A percentile compares a stretch with the other conserved stretches of the same genome.
Conservation (phyloP, 208 protist species). For the Wallacemonas rigidus region DNA sequence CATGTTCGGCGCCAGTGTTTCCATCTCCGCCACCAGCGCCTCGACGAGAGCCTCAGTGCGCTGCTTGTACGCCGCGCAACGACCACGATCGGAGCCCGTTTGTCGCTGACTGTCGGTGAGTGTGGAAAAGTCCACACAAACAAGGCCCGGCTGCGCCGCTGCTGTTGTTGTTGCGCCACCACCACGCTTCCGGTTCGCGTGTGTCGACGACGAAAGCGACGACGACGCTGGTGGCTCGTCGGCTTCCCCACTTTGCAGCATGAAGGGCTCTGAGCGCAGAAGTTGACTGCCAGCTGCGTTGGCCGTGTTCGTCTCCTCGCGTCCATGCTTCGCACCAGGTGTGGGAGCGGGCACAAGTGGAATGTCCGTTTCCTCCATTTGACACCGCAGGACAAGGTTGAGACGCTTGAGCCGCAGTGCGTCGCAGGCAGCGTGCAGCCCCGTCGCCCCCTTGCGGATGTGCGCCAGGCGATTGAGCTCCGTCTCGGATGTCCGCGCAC, state of each 20-base stretch:
- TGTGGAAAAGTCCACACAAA: slow-evolving; percentile 76
- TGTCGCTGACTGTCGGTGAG: slow-evolving; percentile 58
- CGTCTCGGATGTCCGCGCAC: slow-evolving; percentile 48
- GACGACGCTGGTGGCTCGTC: not conserved
- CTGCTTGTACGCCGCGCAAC: slow-evolving; percentile 65
- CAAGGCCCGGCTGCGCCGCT: slow-evolving; percentile 2
- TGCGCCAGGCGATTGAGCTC: slow-evolving; percentile 61
- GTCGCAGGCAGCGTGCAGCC: slow-evolving; percentile 79
- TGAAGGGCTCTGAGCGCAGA: slow-evolving; percentile 67
- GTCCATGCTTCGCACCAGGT: slow-evolving; percentile 47
- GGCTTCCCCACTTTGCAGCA: slow-evolving; percentile 24
- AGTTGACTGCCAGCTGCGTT: slow-evolving; percentile 15
- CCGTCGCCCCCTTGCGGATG: slow-evolving; percentile 64
- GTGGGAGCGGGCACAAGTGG: slow-evolving; percentile 38
- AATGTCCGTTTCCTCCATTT: slow-evolving; percentile 87
- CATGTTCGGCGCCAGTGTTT: slow-evolving; percentile 82
- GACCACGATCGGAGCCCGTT: slow-evolving; percentile 39
- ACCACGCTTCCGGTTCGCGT: slow-evolving; percentile 5
- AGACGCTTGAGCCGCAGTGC: slow-evolving; percentile 76
- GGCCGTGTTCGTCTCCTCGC: slow-evolving; percentile 22
- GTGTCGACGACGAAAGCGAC: slow-evolving; percentile 1
- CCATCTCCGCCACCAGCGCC: slow-evolving; percentile 65
- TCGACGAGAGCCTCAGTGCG: slow-evolving; percentile 56
- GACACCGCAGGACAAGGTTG: slow-evolving; percentile 74
- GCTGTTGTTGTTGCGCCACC: slow-evolving; percentile 3